Evolutionary conservation across 2,329 filamentous ascomycete genomes (phyloP).

Genomic region (Penicillium sp.): DNA sequence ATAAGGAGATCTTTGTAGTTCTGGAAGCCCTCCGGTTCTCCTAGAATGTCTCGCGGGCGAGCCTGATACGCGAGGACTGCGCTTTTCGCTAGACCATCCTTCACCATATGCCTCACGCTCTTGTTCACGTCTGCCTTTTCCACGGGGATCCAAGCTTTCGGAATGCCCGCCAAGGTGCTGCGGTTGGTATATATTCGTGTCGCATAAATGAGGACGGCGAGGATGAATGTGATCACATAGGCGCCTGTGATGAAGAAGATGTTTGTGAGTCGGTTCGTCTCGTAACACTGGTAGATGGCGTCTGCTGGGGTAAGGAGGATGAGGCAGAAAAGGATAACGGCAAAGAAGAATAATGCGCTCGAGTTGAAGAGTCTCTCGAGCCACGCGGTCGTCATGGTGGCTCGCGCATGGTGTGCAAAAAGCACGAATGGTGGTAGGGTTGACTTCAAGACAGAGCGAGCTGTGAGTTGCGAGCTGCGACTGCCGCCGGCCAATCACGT

Average conservation of each 20-base stretch:
- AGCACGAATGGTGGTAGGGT: conserved; percentile 10
- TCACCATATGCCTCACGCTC: conserved; percentile 75
- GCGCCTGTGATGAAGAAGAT: conserved; percentile 78
- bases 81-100: conserved; percentile 72
- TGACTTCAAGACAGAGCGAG: too few species aligned
- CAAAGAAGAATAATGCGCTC: conserved; percentile 75
- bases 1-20: conserved; percentile 37
- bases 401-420: conserved; percentile 23
- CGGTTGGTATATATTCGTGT: conserved; percentile 86
- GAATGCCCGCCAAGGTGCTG: conserved; percentile 77
- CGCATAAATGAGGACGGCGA: conserved; percentile 77
- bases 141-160: conserved; percentile 82
- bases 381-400: conserved; percentile 36
- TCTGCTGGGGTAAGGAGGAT: conserved; percentile 82
- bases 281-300: conserved; percentile 75
- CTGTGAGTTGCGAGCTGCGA: too few species aligned
- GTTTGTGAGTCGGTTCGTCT: conserved; percentile 71
- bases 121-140: conserved; percentile 81
- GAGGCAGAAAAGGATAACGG: conserved; percentile 72
- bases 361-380: conserved; percentile 82
- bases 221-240: conserved; percentile 72
- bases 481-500: background rate
- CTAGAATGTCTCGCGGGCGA: conserved; percentile 64
- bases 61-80: conserved; percentile 81
- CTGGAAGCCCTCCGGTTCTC: conserved; percentile 40